Conservation (phyloP, 495 filamentous ascomycete genomes). For the Letharia lupina region DNA sequence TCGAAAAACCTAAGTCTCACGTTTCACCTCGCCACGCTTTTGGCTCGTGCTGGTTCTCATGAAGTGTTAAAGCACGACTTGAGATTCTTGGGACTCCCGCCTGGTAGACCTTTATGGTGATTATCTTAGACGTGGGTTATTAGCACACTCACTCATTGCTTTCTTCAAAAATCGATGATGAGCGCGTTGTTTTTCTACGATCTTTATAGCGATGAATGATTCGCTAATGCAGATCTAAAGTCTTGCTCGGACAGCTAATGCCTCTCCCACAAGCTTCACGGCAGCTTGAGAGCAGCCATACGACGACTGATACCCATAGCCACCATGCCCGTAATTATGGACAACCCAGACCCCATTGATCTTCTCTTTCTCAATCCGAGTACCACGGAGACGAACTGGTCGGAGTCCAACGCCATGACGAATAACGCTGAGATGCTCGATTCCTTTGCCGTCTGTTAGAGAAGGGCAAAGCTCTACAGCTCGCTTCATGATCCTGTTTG, state of each 20-base stretch:
- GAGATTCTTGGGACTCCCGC: background rate
- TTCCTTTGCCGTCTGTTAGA: conserved; percentile 66
- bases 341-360: conserved; percentile 67
- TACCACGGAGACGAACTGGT: conserved; percentile 65
- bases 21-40: background rate
- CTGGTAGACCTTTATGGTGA: background rate
- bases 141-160: background rate
- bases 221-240: conserved; percentile 1
- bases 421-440: conserved; percentile 75
- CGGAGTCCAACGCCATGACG: conserved; percentile 83
- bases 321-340: conserved; percentile 94
- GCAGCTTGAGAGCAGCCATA: conserved; percentile 74
- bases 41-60: background rate
- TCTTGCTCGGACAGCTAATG: conserved; percentile 28
- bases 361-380: conserved; percentile 74
- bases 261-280: conserved; percentile 61
- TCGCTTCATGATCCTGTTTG: conserved; percentile 82
- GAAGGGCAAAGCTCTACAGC: conserved; percentile 62
- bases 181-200: background rate
- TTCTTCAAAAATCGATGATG: background rate
- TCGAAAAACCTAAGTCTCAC: background rate
- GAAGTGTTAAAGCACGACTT: background rate
- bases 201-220: background rate
- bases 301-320: conserved; percentile 82
- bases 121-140: background rate